These are phyloP conservation scores for Rhodotorula taiwanensis DNA, from an alignment of 768 basidiomycete genomes.

Conservation along the genomic window DNA sequence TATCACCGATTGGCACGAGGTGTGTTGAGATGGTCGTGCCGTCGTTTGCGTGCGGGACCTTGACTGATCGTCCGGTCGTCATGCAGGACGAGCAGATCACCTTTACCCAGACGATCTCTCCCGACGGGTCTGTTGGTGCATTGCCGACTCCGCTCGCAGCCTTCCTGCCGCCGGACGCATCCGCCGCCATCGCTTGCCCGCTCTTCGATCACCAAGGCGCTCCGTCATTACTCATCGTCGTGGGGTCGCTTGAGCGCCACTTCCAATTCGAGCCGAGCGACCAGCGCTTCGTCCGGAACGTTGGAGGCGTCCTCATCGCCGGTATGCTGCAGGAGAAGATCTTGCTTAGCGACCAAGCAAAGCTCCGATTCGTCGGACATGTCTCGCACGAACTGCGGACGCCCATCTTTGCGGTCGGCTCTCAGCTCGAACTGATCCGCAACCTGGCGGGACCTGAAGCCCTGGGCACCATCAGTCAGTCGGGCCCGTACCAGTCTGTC, in stretches of 20 bases:
- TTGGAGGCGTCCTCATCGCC: neutral
- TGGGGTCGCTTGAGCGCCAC: neutral
- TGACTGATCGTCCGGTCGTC: rapidly evolving
- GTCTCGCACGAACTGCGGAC: conserved; percentile 6
- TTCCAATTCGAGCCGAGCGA: neutral
- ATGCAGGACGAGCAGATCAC: neutral
- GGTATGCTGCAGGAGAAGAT: conserved; percentile 4
- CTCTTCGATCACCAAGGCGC: conserved; percentile 15
- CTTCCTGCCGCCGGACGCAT: neutral
- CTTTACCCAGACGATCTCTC: neutral
- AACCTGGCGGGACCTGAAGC: neutral
- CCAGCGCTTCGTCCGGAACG: neutral
- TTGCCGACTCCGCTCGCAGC: neutral
- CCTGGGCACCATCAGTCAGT: neutral
- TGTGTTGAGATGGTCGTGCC: neutral
- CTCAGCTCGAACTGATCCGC: conserved; percentile 1
- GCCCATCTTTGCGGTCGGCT: neutral
- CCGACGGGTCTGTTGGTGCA: neutral
- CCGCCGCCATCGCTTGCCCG: neutral
- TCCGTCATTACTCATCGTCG: neutral
- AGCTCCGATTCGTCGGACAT: conserved; percentile 1
- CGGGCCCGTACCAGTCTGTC: too few species aligned
- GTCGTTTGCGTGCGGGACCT: neutral
- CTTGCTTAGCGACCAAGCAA: conserved; percentile 2
- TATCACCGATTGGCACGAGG: neutral